Evolutionary conservation across 2,329 filamentous ascomycete genomes (phyloP), one percentile per base, ranked within the genome.

Genomic region (Alternaria solani): DNA sequence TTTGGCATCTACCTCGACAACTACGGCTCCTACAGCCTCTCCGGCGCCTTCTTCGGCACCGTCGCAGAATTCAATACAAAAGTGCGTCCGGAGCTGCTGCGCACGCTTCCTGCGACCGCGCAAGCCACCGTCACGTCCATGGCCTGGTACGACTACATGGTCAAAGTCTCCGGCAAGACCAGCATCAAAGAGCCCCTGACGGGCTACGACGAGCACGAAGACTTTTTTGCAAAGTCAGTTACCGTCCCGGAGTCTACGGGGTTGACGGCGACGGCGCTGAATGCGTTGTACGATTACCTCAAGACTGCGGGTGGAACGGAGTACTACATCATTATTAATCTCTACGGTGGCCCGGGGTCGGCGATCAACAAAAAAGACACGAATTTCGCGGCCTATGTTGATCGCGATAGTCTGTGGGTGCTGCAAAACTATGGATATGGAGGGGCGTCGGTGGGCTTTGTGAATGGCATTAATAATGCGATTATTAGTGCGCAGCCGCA

Each of bases 381-480:
- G 11, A 59, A 55, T 0, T 78, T 77, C 51, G 71, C 77, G 7
- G 75, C 76, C 1, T 79, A 79, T 66, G 69, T 57, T 38, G 75
- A 78, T 59, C 75, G 77, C 42, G 66, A 75, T 52, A 73, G 70
- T 16, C 71, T 79, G 14, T 79, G 74, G 74, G 77, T 79, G 5
- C 67, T 78, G 52, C 77, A 79, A 58, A 77, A 78, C 64, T 79
- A 76, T 54, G 76, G 75, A 4, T 69, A 65, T 23, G 64, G 56
- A 6, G 61, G 57, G 7, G 63, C 57, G 7, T 67, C 63, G 8
- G 75, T 79, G 26, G 53, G 63, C 32, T 81, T 80, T 51, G 71
- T 83, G 38, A 76, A 83, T 36, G 78, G 79, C 51, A 79, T 83
- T 69, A 79, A 81, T 61, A 73, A 78, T 9, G 76, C 73, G 6